Base-by-base conservation (phyloP, 768 basidiomycete species). In the Zangia roseola region DNA sequence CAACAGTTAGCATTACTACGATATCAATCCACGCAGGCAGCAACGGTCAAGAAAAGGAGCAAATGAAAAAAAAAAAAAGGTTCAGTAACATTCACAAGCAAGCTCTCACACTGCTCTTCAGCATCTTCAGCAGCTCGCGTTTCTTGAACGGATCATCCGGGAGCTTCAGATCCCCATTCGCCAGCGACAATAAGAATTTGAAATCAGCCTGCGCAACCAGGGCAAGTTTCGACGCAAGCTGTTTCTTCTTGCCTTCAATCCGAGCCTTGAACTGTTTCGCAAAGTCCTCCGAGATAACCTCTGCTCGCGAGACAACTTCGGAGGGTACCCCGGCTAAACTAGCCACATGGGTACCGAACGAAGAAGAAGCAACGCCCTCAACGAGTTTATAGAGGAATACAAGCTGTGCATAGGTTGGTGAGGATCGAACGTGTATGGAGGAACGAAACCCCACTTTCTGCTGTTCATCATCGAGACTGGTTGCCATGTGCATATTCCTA, bases 321-420 rank as follows among this genome's bases (percentile, higher is more conserved):
- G 77, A 63, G 2, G 94, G 93, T 0, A 98, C 92, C 6, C 95
- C 97, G 4, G 95, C 97, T 38, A 99, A 78, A 57, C 86, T 89
- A 24, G 97, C 97, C 36, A 98, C 95, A 62, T 95, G 93, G 1
- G 93, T 93, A 9, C 91, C 93, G 59, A 94, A 94, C 0, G 92
- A 93, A 16, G 87, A 90, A 28, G 83, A 80, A 0, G 92, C 91
- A n/a, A 83, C 84, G 13, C 91, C 91, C 25, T 86, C 82, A 40
- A 94, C 81, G 26, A 98, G 83, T 72, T 97, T 97, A 75, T 95
- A 98, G 17, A 97, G 75, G 75, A 97, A 98, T 17, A 93, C 80
- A 34, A 97, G 83, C 90, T 94, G 58, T 34, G 12, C 20, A 5
- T 19, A 10, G 5, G 19, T 34, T 0, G 26, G 12, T 46, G 45